These are phyloP conservation scores for Nicotiana sylvestris DNA, from an alignment of 257 asterid genomes.

Conservation along the genomic window DNA sequence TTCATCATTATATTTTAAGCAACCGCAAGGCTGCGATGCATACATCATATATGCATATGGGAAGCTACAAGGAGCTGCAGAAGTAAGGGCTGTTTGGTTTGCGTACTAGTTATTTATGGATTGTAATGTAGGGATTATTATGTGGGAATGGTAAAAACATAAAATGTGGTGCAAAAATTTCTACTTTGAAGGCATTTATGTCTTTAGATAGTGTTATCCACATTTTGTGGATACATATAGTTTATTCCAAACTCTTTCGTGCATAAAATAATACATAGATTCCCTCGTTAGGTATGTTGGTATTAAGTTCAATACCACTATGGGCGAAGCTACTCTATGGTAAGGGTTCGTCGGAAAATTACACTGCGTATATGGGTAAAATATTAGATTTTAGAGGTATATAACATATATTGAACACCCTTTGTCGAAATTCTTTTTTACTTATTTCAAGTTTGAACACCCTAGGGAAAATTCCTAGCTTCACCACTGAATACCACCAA, in stretches of 20 bases:
- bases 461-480: no score
- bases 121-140: background rate
- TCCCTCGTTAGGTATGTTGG: background rate
- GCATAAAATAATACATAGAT: background rate
- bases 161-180: background rate
- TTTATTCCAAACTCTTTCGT: background rate
- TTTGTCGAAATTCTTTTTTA: no score
- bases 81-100: background rate
- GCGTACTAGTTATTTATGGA: background rate
- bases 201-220: background rate
- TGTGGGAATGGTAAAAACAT: background rate
- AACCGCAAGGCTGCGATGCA: background rate
- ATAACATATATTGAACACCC: no score
- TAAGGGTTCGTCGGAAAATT: no score
- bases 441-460: no score
- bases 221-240: background rate
- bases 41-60: background rate
- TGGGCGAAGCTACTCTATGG: no score
- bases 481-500: background rate
- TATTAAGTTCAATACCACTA: background rate
- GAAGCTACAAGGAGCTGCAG: background rate
- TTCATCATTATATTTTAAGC: background rate
- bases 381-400: no score
- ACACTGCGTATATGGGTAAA: no score
- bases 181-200: background rate